A percentile compares a stretch with the other conserved stretches of the same genome.
phyloP scores from a whole-genome alignment of 192 early-diverging fungal genomes.

The Linnemannia zychae region DNA sequence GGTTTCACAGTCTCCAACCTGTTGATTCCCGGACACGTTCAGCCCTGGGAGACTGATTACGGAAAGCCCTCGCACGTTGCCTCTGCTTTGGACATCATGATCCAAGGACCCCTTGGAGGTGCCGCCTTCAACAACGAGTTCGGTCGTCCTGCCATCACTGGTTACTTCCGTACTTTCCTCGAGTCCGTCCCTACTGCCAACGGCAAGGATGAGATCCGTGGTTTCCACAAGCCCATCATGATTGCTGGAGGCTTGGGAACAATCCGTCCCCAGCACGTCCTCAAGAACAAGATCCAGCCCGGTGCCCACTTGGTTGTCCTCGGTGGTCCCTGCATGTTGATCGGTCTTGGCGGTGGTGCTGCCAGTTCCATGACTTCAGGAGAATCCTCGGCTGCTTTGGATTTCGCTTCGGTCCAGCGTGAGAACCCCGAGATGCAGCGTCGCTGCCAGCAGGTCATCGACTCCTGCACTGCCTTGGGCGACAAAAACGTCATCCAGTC shows the following conservation, averaged over 20 bases:
- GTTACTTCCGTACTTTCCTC: conserved; percentile 97
- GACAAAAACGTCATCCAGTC: conserved; percentile 88
- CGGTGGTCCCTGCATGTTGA: conserved; percentile 98
- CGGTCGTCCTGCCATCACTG: conserved; percentile 93
- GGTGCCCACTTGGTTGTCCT: conserved; percentile 89
- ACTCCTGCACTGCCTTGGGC: conserved; percentile 90
- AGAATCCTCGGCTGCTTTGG: conserved; percentile 87
- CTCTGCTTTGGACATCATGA: conserved; percentile 96
- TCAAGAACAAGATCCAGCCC: conserved; percentile 87
- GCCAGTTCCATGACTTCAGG: conserved; percentile 96
- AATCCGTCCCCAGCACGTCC: conserved; percentile 90
- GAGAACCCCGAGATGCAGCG: conserved; percentile 99
- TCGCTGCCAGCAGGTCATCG: conserved; percentile 96
- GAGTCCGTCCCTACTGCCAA: conserved; percentile 69
- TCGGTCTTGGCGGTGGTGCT: conserved; percentile 98
- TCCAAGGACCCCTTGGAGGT: conserved; percentile 95
- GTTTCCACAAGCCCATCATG: conserved; percentile 99
- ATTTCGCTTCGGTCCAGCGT: conserved; percentile 98
- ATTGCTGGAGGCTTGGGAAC: conserved; percentile 97
- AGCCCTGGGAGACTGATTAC: conserved; percentile 93
- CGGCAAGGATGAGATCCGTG: conserved; percentile 79
- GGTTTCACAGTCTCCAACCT: conserved; percentile 98
- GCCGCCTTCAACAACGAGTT: conserved; percentile 99
- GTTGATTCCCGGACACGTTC: conserved; percentile 88
- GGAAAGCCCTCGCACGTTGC: conserved; percentile 94